Evolutionary conservation across 2,329 filamentous ascomycete genomes (phyloP), one percentile per base, ranked within the genome.

Genomic region (Verticillium tricorpus): DNA sequence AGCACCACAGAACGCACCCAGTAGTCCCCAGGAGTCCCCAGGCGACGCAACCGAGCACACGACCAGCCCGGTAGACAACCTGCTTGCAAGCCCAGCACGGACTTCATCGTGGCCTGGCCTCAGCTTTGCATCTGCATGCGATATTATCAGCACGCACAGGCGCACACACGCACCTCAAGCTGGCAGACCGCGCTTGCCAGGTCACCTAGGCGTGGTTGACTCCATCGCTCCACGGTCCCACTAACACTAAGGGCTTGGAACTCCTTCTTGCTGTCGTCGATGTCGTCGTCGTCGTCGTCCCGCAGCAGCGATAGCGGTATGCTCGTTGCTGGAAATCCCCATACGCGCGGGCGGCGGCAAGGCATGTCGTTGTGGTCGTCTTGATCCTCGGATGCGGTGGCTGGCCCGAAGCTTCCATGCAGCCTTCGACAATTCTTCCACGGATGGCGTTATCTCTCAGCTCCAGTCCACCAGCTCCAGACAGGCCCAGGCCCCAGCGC

Each of bases 381-480:
- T 50, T 50, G 40, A 19, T 22, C 40, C 17, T 50, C 40, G 19
- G 19, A 50, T 22, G 9, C 22, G 40, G 40, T 50, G 40, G 40
- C 40, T 50, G n/a, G 40, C n/a, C 35, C 19, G 22, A 32, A 59
- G 40, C 58, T 59, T 59, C 58, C 45, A 59, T 59, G 58, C 58
- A 59, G 58, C 31, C 50, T 59, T 59, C 58, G 58, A 59, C 40
- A 50, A 32, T 25, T n/a, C 17, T 59, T 59, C 58, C 58, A 59
- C 32, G 17, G 58, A 55, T 59, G 37, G 58, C 58, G 58, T 59
- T 59, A 59, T 59, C 58, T 59, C 58, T 34, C 31, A 56, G 54
- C 25, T 56, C 14, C 54, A 56, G 19, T 50, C 8, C 9, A 8
- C 19, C n/a, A 22, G 40, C 40, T 50, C n/a, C 19, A 22, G 40